Base-by-base conservation (phyloP, 306 rosid species). In the Sesbania bispinosa region DNA sequence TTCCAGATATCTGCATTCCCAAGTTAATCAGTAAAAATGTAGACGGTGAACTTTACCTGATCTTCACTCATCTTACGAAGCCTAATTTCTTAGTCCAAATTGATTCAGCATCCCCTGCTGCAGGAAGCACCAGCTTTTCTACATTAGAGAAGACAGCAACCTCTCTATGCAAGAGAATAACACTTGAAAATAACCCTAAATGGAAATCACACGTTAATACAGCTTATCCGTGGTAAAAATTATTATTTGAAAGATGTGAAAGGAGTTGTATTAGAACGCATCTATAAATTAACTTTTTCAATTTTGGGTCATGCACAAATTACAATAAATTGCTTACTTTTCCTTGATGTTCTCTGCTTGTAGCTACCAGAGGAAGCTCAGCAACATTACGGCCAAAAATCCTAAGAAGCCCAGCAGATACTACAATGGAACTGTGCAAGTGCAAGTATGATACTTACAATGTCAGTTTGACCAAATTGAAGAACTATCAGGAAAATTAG, bases 351-450 rank as follows among this genome's bases (percentile, higher is more conserved):
- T 82, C 97, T 88, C 97, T 89, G 70, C 88, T 88, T 55, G 99
- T 95, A 32, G 99, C 99, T 27, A 95, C 96, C 20, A 95, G 77
- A n/a, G 99, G 99, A 82, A 95, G 99, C 85, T 95, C 99, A 2
- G 99, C 97, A 47, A 95, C 94, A 62, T 88, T 86, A 30, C 83
- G 67, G 54, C 99, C 99, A 82, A 95, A 95, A 51, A 95, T 84
- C 88, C 97, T 82, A 16, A 95, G 96, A 32, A 95, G 96, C 65
- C 97, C 99, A 67, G 99, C 99, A 14, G 96, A 91, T 35, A 91
- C 97, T 29, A 95, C 99, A 76, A 88, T 62, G 51, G 99, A 95
- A 82, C 99, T 95, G 83, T 26, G 45, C 66, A n/a, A n/a, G n/a
- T n/a, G n/a, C n/a, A 77, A 68, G 71, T 55, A 77, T 23, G 50